These are phyloP conservation scores for Phyllosticta capitalensis DNA, from an alignment of 2,329 filamentous ascomycete genomes.

Conservation along the genomic window DNA sequence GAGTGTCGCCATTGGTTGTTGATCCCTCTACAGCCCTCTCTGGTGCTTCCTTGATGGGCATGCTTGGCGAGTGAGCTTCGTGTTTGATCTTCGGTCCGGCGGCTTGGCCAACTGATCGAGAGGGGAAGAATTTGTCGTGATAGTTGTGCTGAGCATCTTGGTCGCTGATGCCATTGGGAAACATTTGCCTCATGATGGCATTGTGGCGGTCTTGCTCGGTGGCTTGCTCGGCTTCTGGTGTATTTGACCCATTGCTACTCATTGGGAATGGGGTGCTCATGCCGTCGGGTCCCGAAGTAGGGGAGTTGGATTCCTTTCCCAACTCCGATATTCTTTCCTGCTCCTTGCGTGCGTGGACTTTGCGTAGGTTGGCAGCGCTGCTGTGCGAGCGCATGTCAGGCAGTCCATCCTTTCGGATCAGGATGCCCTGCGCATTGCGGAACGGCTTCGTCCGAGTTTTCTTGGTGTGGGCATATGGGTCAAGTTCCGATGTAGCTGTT, in stretches of 20 bases:
- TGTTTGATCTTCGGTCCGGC: not conserved
- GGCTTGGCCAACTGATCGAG: not conserved
- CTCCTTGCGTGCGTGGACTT: constrained; percentile 42
- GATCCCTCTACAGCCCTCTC: not conserved
- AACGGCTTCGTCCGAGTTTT: constrained; percentile 42
- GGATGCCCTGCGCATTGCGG: constrained; percentile 40
- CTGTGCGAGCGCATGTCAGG: constrained; percentile 44
- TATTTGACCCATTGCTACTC: constrained; percentile 1
- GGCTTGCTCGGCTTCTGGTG: constrained; percentile 10
- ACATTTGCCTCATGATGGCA: constrained; percentile 28
- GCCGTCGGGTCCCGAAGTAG: constrained; percentile 13
- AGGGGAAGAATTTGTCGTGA: constrained; percentile 12
- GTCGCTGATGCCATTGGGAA: constrained; percentile 26
- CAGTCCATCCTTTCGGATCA: constrained; percentile 42
- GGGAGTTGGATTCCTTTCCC: constrained; percentile 14
- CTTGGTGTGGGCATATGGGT: constrained; percentile 34
- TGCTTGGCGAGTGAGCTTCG: not conserved
- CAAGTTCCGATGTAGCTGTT: constrained; percentile 17
- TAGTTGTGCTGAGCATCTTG: constrained; percentile 5
- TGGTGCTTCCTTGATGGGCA: not conserved
- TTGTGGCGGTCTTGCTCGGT: constrained; percentile 24
- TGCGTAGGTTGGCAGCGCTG: constrained; percentile 42
- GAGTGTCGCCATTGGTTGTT: not conserved
- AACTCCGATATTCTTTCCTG: constrained; percentile 10
- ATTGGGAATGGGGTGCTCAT: constrained; percentile 14